Percentiles rank a stretch among this genome's conserved stretches.
Evolutionary conservation across 257 asterid genomes (phyloP).

Genomic region (Rauvolfia tetraphylla): DNA sequence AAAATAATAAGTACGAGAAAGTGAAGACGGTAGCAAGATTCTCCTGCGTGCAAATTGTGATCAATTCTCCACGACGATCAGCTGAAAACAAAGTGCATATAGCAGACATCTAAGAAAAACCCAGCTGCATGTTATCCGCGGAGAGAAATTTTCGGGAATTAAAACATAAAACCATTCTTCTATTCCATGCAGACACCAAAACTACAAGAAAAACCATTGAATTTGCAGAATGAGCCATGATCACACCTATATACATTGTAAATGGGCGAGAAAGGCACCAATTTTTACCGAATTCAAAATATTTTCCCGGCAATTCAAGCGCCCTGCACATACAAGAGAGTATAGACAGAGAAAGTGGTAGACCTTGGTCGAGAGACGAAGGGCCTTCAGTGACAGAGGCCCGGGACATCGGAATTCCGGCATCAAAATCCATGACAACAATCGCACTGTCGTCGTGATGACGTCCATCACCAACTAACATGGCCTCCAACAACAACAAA

Average conservation of each 20-base stretch:
- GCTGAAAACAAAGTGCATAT: neutral
- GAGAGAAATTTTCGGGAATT: neutral
- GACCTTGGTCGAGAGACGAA: conserved; percentile 47
- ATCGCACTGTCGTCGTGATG: conserved; percentile 1
- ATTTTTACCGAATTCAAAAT: neutral
- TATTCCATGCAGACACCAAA: conserved; percentile 1
- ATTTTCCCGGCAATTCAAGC: neutral
- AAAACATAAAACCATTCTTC: neutral
- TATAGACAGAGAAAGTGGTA: conserved; percentile 2
- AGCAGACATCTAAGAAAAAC: neutral
- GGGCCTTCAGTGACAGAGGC: conserved; percentile 52
- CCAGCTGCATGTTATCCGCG: conserved; percentile 14
- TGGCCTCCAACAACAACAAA: neutral
- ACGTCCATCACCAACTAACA: conserved; percentile 24
- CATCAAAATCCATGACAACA: conserved; percentile 30
- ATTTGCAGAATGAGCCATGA: conserved; percentile 7
- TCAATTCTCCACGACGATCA: conserved; percentile 12
- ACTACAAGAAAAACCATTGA: neutral
- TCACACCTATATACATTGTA: neutral
- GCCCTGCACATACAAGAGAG: neutral
- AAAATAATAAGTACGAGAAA: too few species aligned
- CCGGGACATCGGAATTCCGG: conserved; percentile 55
- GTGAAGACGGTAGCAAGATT: neutral
- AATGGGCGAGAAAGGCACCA: neutral
- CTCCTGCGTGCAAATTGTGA: conserved; percentile 21